phyloP scores from a whole-genome alignment of 306 rosid species.

The Notholithocarpus densiflorus region DNA sequence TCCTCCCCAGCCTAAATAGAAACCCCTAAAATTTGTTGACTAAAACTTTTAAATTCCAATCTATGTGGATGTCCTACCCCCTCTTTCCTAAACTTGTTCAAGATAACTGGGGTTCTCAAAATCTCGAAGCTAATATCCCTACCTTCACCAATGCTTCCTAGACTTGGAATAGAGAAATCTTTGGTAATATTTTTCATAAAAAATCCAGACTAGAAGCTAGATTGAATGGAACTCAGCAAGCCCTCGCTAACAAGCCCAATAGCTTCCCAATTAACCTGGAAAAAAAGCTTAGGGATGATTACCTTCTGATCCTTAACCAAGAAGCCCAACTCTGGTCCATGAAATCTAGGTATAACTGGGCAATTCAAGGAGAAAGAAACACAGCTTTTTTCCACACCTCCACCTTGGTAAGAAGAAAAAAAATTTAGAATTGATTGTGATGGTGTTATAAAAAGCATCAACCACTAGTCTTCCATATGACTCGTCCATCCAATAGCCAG shows the following conservation, averaged over 20 bases:
- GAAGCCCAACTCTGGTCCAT: background rate
- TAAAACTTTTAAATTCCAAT: too few relatives aligned
- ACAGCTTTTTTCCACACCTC: background rate
- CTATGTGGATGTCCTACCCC: too few relatives aligned
- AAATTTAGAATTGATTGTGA: background rate
- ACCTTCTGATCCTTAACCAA: background rate
- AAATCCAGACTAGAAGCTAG: background rate
- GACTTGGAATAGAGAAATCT: background rate
- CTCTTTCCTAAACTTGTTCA: too few relatives aligned
- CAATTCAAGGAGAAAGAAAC: background rate
- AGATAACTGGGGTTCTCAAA: too few relatives aligned
- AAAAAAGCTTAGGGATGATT: background rate
- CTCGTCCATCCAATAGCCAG: too few relatives aligned
- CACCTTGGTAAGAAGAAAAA: background rate
- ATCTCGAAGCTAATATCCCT: background rate
- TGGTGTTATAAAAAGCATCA: too few relatives aligned
- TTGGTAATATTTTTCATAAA: background rate
- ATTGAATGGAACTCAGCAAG: background rate
- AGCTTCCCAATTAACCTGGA: background rate
- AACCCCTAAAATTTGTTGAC: too few relatives aligned
- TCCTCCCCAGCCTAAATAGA: background rate
- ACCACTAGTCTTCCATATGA: too few relatives aligned
- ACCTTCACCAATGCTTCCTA: background rate
- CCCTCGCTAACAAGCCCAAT: background rate
- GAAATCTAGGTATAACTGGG: background rate